Evolutionary conservation across 2,329 filamentous ascomycete species (phyloP), one percentile per base, ranked within the genome.

Genomic region (Scytalidium sp.): DNA sequence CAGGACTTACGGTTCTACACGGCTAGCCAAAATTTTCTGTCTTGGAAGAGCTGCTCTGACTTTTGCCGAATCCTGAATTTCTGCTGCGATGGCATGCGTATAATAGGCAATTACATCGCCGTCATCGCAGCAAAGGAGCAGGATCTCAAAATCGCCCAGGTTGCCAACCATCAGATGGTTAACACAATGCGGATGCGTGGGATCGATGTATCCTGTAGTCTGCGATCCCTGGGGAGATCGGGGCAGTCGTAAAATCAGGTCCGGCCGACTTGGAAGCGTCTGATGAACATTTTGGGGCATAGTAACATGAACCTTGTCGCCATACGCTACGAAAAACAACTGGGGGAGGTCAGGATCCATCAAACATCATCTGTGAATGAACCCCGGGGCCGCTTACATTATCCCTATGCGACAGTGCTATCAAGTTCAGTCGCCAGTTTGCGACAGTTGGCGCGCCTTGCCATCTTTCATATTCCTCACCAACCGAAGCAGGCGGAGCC

Each of bases 41-140:
- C 63, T 50, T 61, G 59, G 39, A 22, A 54, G 54, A 36, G 32
- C 22, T 29, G n/a, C 41, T 32, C 19, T 46, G 43, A 20, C 21
- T 36, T 20, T 22, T 45, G 36, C 27, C 44, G 20, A 23, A 25
- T n/a, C 19, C 8, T 48, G 27, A 11, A 59, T 41, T 20, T 50
- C 41, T 3, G 50, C 32, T 3, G 51, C 22, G 11, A 63, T 40
- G 1, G 51, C 17, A 21, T 61, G 48, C 11, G 83, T 85, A 60
- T 87, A 83, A 65, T 88, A 92, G 6, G 80, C 86, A 43, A 83
- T 72, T 2, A 91, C 79, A 62, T 93, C 88, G 6, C 89, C 89
- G 53, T 90, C 87, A 58, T 93, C 89, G 50, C 81, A 89, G 29
- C 75, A 79, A 41, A 84, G 70, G 3, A 90, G 66, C 4, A 93